A percentile compares a stretch with the other conserved stretches of the same genome.
phyloP scores from a whole-genome alignment of 441 rosid species.

The Aleurites moluccanus region DNA sequence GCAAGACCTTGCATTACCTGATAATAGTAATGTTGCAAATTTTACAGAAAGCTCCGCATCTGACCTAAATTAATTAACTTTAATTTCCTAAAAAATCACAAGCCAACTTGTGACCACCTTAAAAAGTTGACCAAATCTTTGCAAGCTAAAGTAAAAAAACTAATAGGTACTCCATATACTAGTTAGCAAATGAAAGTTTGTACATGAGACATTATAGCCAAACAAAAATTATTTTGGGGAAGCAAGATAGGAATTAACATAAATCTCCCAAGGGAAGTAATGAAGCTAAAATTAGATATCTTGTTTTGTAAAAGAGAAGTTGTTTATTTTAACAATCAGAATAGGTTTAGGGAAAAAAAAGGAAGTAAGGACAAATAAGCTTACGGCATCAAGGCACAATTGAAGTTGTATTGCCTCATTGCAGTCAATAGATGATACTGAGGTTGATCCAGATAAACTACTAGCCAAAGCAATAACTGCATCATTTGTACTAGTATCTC shows the following conservation, averaged over 20 bases:
- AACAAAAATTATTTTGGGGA: background rate
- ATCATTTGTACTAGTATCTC: conserved; percentile 95
- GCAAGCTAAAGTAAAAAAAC: conserved; percentile 1
- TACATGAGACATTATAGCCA: background rate
- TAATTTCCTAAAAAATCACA: background rate
- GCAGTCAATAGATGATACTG: conserved; percentile 61
- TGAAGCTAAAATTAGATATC: background rate
- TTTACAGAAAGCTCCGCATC: conserved; percentile 4
- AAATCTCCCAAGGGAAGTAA: background rate
- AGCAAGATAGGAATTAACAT: background rate
- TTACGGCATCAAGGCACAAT: conserved; percentile 89
- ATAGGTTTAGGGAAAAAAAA: background rate
- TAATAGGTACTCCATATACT: background rate
- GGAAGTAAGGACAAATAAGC: conserved; percentile 26
- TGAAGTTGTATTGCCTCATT: conserved; percentile 79
- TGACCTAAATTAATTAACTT: background rate
- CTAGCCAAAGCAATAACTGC: conserved; percentile 94
- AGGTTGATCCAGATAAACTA: conserved; percentile 74
- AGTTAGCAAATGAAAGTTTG: background rate
- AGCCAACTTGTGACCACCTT: conserved; percentile 6
- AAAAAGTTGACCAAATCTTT: conserved; percentile 1
- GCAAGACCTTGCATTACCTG: conserved; percentile 99
- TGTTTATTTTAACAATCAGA: background rate
- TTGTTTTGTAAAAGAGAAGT: background rate
- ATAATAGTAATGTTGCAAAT: conserved; percentile 14